Evolutionary conservation across 2,329 filamentous ascomycete genomes (phyloP).

Genomic region (Zelopaecilomyces penicillatus): DNA sequence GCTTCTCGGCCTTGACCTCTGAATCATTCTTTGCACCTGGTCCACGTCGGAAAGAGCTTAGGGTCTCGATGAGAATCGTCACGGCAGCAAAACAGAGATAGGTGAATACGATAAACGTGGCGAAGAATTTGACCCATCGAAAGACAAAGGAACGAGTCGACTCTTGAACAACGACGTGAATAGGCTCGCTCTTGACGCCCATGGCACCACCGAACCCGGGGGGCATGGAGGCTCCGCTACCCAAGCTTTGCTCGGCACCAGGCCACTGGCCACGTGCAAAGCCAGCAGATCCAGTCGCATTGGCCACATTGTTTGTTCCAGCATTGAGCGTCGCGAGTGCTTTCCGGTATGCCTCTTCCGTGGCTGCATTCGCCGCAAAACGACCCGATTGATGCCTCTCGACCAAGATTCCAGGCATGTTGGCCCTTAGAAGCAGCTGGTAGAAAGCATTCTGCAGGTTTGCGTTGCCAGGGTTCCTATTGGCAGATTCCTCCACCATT

Average conservation of each 20-base stretch:
- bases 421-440: constrained; percentile 78
- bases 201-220: constrained; percentile 25
- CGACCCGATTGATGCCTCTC: constrained; percentile 81
- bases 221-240: constrained; percentile 16
- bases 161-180: constrained; percentile 94
- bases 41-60: constrained; percentile 66
- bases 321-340: constrained; percentile 46
- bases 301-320: constrained; percentile 18
- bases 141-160: constrained; percentile 71
- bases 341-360: constrained; percentile 71
- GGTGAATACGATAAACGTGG: constrained; percentile 67
- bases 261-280: constrained; percentile 21
- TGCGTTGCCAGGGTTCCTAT: constrained; percentile 81
- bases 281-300: constrained; percentile 12
- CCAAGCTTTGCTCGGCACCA: constrained; percentile 21
- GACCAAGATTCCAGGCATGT: constrained; percentile 87
- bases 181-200: constrained; percentile 72
- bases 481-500: constrained; percentile 82
- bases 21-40: constrained; percentile 64
- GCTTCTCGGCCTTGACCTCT: constrained; percentile 86
- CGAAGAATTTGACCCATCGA: constrained; percentile 82
- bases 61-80: constrained; percentile 73
- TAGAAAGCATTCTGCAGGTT: constrained; percentile 92
- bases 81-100: constrained; percentile 75
- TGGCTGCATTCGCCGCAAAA: constrained; percentile 71